Base-by-base conservation (phyloP, 192 early-diverging fungal species). In the Cladochytrium replicatum region DNA sequence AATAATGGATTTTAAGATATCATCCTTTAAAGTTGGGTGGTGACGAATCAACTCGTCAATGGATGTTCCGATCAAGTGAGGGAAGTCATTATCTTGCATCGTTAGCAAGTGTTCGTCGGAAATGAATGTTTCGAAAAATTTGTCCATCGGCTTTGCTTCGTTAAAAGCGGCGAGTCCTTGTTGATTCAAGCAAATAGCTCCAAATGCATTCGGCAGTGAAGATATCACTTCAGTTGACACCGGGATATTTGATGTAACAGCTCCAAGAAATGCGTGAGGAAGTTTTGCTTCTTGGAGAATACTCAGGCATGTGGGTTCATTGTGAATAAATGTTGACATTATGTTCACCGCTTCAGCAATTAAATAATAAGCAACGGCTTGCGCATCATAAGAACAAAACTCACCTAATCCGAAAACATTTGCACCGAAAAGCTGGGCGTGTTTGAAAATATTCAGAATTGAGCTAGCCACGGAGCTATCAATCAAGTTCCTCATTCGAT, bases 1-100 rank as follows among this genome's bases (percentile, higher is more conserved):
- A 2, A 82, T 69, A 25, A 96, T 69, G 30, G 82, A 68, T 3
- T 66, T 55, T 63, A 94, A 77, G 26, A 90, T 72, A n/a, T 58
- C 57, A 0, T 74, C 72, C 60, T 89, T 89, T 29, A 95, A 66
- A 0, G 68, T 59, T 3, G 96, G 91, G 50, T 97, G 93, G 63
- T 99, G 96, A 11, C 96, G 82, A 54, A 97, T 85, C 19, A 99
- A 74, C 58, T 99, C 96, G 55, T 99, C 96, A 62, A 99, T 77
- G 0, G 82, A 73, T 23, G 76, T 79, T 25, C 93, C 96, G 26
- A 95, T 67, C 2, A 77, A 62, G n/a, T 84, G 77, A 0, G 90
- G 86, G 22, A 87, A 76, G 32, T 97, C 91, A 15, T 77, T 78
- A 29, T 92, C 91, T 51, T 80, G 72, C 41, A 93, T 74, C 3